Base-by-base conservation (phyloP, 2,329 filamentous ascomycete species). In the Aureobasidium sp. region DNA sequence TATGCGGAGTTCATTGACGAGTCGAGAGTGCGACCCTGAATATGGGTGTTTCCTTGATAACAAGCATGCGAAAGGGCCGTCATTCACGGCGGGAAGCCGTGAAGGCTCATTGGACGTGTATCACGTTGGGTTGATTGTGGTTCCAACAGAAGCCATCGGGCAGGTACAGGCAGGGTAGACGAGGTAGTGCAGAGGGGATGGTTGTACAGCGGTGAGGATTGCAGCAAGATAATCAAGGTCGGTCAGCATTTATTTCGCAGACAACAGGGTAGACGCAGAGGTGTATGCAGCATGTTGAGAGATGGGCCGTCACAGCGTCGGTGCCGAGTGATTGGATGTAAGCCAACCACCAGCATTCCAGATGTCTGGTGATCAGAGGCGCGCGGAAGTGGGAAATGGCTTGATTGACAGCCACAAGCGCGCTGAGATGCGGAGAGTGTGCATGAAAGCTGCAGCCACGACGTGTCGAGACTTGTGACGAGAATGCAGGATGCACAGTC, bases 391-490 rank as follows among this genome's bases (percentile, higher is more conserved):
- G 17, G 17, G 31, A 57, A 25, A 27, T 43, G 38, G 53, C 40
- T 45, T 33, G 29, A 21, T 4, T 37, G 53, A 45, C 53, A 43
- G 53, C 54, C 31, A 43, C 54, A 57, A 47, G 54, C 42, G 54
- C 54, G 54, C n/a, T 38, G 13, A 6, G 15, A 35, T 57, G 54
- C 54, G 42, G 54, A 57, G 54, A 15, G 53, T 27, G 42, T 38
- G 54, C 42, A 57, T 38, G 42, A 15, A 35, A 35, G 42, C 54
- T 47, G 54, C 54, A 57, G 54, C 54, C 31, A 57, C 54, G 21
- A 17, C 13, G 5, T 57, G 54, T 47, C 42, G 25, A 37, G 31
- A 21, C 27, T 35, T 21, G 42, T 47, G 42, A 57, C 54, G 42
- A 57, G 42, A 43, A 57, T 37, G 42, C 54, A 57, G 23, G 42